Evolutionary conservation across 148 eudicot species (phyloP).

Genomic region (Rhododendron griersonianum): DNA sequence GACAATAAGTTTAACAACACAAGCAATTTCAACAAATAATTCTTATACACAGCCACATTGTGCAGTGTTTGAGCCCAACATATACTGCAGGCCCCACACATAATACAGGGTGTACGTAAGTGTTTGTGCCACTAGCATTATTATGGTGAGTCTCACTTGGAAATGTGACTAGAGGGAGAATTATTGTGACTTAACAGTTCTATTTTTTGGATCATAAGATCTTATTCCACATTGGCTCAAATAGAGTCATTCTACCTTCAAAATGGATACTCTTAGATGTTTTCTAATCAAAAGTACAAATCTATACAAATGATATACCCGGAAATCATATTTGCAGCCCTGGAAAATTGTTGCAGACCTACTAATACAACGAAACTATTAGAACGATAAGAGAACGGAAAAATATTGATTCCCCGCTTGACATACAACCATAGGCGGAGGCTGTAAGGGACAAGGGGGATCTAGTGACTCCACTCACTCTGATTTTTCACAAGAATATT

Average conservation of each 20-base stretch:
- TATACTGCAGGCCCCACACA: background rate
- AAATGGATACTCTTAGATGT: background rate
- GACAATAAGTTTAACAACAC: too few relatives aligned
- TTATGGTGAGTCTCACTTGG: background rate
- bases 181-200: background rate
- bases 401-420: background rate
- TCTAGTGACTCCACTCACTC: too few relatives aligned
- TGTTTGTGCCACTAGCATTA: background rate
- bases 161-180: background rate
- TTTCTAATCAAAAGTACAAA: constrained; percentile 5
- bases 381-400: background rate
- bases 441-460: too few relatives aligned
- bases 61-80: too few relatives aligned
- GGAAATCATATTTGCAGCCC: background rate
- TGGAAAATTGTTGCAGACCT: background rate
- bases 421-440: background rate
- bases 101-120: background rate
- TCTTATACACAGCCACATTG: background rate
- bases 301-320: background rate
- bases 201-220: background rate
- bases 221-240: background rate
- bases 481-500: too few relatives aligned
- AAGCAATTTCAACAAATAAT: too few relatives aligned
- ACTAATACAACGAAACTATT: background rate
- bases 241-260: constrained; percentile 5